phyloP scores from a whole-genome alignment of 2,329 filamentous ascomycete species.

The Aplosporella prunicola region DNA sequence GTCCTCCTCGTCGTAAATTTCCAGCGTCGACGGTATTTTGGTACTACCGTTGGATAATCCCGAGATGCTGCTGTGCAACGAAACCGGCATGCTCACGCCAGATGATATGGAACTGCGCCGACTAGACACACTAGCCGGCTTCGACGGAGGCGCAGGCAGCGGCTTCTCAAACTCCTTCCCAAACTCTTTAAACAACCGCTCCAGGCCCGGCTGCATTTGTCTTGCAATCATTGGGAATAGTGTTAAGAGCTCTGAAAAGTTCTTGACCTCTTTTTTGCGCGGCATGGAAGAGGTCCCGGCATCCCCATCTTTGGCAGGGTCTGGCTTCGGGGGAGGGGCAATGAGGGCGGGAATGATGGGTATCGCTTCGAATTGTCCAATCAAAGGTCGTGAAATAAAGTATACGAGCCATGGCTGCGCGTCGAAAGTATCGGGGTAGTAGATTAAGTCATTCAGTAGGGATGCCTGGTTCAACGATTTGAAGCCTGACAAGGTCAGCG shows the following conservation, averaged over 20 bases:
- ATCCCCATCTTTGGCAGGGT: conserved; percentile 13
- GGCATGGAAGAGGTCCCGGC: conserved; percentile 37
- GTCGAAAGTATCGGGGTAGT: conserved; percentile 82
- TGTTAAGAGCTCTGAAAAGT: conserved; percentile 79
- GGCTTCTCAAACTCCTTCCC: conserved; percentile 76
- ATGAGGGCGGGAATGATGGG: conserved; percentile 60
- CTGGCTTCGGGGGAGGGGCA: conserved; percentile 24
- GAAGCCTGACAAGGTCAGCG: conserved; percentile 54
- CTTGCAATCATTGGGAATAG: conserved; percentile 92
- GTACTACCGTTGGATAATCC: conserved; percentile 23
- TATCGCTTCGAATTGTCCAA: conserved; percentile 71
- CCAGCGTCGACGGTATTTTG: conserved; percentile 35
- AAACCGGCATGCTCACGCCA: conserved; percentile 24
- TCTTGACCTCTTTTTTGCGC: conserved; percentile 82
- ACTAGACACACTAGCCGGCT: conserved; percentile 24
- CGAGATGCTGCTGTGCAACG: conserved; percentile 29
- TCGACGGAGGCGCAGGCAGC: conserved; percentile 58
- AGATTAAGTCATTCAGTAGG: conserved; percentile 71
- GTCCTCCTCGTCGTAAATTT: conserved; percentile 83
- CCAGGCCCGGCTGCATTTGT: conserved; percentile 89
- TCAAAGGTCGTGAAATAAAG: conserved; percentile 82
- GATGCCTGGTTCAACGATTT: conserved; percentile 85
- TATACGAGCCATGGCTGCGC: conserved; percentile 93
- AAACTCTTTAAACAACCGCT: conserved; percentile 85
- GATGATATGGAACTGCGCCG: conserved; percentile 28